Conservation (phyloP, 2,329 filamentous ascomycete genomes). For the Arthroderma sp. region DNA sequence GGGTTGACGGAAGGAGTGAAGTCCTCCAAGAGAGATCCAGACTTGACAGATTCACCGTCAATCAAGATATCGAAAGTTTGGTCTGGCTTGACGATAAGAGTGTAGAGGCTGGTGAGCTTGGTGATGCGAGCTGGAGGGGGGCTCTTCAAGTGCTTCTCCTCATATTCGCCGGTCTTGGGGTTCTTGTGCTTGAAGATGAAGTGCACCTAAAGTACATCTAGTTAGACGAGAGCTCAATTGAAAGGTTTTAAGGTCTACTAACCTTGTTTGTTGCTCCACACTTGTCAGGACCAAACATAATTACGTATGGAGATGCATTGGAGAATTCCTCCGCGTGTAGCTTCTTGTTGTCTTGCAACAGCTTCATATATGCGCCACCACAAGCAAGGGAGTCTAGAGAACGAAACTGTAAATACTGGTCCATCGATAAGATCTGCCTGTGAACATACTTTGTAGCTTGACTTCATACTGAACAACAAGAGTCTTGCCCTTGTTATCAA, state of each 20-base stretch:
- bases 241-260: constrained; percentile 14
- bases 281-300: constrained; percentile 99
- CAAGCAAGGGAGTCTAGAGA: constrained; percentile 76
- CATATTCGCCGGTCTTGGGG: constrained; percentile 98
- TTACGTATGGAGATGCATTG: constrained; percentile 92
- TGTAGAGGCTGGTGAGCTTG: constrained; percentile 93
- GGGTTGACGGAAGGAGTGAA: constrained; percentile 93
- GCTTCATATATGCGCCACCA: constrained; percentile 97
- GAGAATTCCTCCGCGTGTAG: constrained; percentile 96
- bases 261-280: constrained; percentile 99
- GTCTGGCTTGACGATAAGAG: constrained; percentile 88
- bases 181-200: constrained; percentile 99
- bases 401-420: background rate
- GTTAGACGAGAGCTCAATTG: background rate
- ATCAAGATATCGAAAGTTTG: constrained; percentile 89
- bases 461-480: constrained; percentile 98
- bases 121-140: constrained; percentile 75
- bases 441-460: constrained; percentile 81
- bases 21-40: constrained; percentile 84
- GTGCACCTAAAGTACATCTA: constrained; percentile 40
- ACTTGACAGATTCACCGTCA: constrained; percentile 77
- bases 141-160: constrained; percentile 93
- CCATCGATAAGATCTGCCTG: background rate
- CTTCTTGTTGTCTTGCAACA: constrained; percentile 92
- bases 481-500: constrained; percentile 94